Conservation (phyloP, 768 basidiomycete species). For the Collybiopsis confluens region DNA sequence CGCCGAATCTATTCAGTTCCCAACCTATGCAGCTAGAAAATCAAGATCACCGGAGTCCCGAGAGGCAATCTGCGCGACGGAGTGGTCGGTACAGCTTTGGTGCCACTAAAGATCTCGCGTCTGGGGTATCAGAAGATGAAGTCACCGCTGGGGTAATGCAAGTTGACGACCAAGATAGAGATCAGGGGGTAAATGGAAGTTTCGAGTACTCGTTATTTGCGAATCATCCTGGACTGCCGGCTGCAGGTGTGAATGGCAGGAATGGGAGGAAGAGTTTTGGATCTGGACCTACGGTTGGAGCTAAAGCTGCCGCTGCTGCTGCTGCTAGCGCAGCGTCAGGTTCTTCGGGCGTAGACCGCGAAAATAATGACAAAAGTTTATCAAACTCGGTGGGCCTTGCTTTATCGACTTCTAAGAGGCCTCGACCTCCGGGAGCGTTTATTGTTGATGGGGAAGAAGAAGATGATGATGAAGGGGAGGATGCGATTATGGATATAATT, state of each 20-base stretch:
- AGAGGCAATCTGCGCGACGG: neutral
- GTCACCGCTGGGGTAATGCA: neutral
- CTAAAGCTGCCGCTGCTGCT: too few species aligned
- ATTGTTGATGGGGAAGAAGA: slow-evolving; percentile 4
- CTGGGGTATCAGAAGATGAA: neutral
- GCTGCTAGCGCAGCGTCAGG: too few species aligned
- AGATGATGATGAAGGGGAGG: neutral
- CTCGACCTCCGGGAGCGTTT: slow-evolving; percentile 5
- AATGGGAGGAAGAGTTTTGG: neutral
- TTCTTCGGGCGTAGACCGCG: neutral
- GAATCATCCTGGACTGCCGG: neutral
- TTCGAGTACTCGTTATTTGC: slow-evolving; percentile 1
- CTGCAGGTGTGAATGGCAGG: neutral
- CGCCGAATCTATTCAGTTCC: neutral
- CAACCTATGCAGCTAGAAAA: neutral
- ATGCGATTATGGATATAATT: neutral
- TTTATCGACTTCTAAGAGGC: neutral
- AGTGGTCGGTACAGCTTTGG: neutral
- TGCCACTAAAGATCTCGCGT: neutral
- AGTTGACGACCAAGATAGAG: neutral
- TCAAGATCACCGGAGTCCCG: neutral
- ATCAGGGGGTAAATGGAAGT: neutral
- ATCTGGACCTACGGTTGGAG: neutral
- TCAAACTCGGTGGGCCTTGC: neutral
- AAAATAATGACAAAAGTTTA: neutral